These are phyloP conservation scores for Podospora tetraspora DNA, from an alignment of 495 filamentous ascomycete genomes.

Conservation along the genomic window DNA sequence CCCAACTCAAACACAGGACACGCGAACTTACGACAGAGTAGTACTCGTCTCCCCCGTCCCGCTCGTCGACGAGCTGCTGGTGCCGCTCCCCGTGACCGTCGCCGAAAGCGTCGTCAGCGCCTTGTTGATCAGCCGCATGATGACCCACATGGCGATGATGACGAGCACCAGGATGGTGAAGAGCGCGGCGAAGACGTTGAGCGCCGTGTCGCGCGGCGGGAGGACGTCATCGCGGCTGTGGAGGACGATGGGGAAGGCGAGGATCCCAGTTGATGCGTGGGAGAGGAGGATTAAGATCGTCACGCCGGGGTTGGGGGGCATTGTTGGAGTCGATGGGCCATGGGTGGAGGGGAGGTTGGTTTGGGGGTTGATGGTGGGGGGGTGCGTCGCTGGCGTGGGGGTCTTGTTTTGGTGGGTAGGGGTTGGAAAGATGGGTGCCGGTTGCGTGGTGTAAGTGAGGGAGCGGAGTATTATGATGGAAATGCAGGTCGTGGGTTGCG, in stretches of 20 bases:
- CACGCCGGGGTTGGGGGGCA: slow-evolving; percentile 2
- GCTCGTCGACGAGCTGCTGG: not conserved
- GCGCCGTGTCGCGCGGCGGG: slow-evolving; percentile 8
- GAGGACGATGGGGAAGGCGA: not conserved
- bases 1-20: no score
- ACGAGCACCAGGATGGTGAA: slow-evolving; percentile 9
- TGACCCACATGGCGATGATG: slow-evolving; percentile 5
- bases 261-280: not conserved
- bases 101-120: slow-evolving; percentile 7
- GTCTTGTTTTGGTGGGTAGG: not conserved
- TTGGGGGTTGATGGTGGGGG: not conserved
- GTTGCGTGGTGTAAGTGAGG: not conserved
- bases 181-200: slow-evolving; percentile 14
- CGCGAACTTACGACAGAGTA: not conserved
- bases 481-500: not conserved
- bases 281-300: not conserved
- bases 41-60: not conserved
- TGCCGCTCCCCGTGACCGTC: slow-evolving; percentile 6
- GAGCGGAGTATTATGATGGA: not conserved
- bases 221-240: slow-evolving; percentile 5
- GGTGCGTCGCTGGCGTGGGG: not conserved
- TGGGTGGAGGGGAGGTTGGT: not conserved
- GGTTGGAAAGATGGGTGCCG: not conserved
- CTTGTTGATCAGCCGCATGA: slow-evolving; percentile 5
- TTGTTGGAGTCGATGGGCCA: not conserved